These are phyloP conservation scores for Trichoderma aggressivum DNA, from an alignment of 2,329 filamentous ascomycete genomes.

Conservation along the genomic window DNA sequence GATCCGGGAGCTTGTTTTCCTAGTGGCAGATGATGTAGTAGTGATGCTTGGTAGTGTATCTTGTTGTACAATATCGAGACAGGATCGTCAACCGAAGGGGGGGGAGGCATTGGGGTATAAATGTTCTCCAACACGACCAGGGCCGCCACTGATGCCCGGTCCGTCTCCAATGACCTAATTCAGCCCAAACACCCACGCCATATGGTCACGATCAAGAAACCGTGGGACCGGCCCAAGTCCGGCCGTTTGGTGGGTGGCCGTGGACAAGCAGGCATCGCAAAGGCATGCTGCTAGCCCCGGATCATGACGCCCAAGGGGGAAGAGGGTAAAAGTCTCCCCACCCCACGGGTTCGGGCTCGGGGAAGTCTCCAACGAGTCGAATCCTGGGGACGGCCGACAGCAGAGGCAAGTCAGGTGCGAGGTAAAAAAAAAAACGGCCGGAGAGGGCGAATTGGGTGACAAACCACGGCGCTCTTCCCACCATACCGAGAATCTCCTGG, in stretches of 20 bases:
- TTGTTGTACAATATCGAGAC: neutral
- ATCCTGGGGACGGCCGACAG: neutral
- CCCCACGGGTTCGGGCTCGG: constrained; percentile 10
- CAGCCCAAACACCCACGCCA: neutral
- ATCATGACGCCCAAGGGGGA: neutral
- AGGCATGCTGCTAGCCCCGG: neutral
- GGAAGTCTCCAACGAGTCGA: constrained; percentile 1
- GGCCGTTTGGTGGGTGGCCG: constrained; percentile 10
- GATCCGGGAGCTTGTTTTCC: neutral
- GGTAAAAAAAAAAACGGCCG: neutral
- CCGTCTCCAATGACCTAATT: constrained; percentile 9
- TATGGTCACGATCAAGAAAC: constrained; percentile 8
- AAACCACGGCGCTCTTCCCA: neutral
- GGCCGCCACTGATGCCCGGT: constrained; percentile 5
- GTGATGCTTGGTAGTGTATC: neutral
- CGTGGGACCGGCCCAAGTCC: constrained; percentile 12
- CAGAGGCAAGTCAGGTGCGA: constrained; percentile 8
- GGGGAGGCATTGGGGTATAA: constrained; percentile 7
- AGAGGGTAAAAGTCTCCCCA: neutral
- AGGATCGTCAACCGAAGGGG: neutral
- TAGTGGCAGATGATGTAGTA: neutral
- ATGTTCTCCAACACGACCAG: constrained; percentile 2
- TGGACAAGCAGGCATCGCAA: constrained; percentile 1
- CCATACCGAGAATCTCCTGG: constrained; percentile 11
- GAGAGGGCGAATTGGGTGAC: constrained; percentile 3